Base-by-base conservation (phyloP, 257 asterid genomes). In the Cruciata laevipes region DNA sequence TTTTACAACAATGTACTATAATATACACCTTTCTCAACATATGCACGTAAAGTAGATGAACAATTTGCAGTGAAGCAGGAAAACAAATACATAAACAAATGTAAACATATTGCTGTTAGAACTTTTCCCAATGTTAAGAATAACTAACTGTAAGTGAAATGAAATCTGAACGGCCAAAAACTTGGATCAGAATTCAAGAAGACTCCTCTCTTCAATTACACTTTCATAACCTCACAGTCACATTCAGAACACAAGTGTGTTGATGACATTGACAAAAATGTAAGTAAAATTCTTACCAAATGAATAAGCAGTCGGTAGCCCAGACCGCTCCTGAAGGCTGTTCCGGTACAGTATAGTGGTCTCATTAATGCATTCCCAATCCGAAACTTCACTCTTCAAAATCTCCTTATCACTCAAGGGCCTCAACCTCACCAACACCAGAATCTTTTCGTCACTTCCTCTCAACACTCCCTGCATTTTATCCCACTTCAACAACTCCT, bases 281-380 rank as follows among this genome's bases (percentile, higher is more conserved):
- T 55, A 73, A 44, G 21, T 14, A 58, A 68, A 30, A 63, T 63
- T 67, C 87, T 73, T 84, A 94, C 99, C 99, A 74, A 87, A 90
- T 73, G 99, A 77, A 80, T 89, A 94, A 42, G 85, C 95, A 18
- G 91, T 83, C 3, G 99, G 99, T 58, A 90, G 88, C 51, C 98
- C 98, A 65, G 99, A 87, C 69, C 98, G 80, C 80, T 94, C 99
- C 81, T 85, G 98, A 52, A 94, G 97, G 83, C 98, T 94, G 79
- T 94, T 94, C 83, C 99, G 70, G 80, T 88, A 94, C 89, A 94
- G 81, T 79, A 90, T 81, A 75, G 96, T 86, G 69, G 91, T 87
- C 17, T 96, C 84, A 71, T 94, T 94, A 74, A 94, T 89, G 84
- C 99, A 94, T 78, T 94, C 99, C 99, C 99, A 94, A 67, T 94